A percentile compares a stretch with the other conserved stretches of the same genome.
Conservation (phyloP, 495 filamentous ascomycete species). For the Trichoderma orchidacearum region DNA sequence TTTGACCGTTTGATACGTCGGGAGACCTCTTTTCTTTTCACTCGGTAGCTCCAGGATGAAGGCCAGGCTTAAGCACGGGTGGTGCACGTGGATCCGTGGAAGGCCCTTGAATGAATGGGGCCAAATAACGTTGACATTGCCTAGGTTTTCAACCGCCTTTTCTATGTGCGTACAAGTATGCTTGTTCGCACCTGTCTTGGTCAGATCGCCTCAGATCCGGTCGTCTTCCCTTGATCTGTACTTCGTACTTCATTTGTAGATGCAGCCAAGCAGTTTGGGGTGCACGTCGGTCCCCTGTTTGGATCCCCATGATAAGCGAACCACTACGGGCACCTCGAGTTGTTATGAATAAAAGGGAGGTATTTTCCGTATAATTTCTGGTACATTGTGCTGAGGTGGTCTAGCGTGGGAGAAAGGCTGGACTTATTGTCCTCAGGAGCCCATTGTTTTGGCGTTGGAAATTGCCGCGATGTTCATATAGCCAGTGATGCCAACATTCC, state of each 20-base stretch:
- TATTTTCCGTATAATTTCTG: neutral
- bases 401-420: neutral
- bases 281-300: neutral
- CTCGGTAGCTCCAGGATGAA: too few species aligned
- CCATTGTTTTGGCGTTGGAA: neutral
- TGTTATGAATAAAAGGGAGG: too few species aligned
- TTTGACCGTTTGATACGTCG: too few species aligned
- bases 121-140: neutral
- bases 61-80: too few species aligned
- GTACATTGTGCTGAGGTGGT: neutral
- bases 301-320: too few species aligned
- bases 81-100: neutral
- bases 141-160: neutral
- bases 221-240: neutral
- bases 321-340: too few species aligned
- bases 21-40: too few species aligned
- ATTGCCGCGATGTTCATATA: neutral
- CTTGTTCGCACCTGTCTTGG: neutral
- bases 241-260: neutral
- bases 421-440: neutral
- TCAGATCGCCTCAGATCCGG: neutral
- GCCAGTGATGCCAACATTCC: too few species aligned
- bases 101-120: neutral
- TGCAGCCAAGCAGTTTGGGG: too few species aligned
- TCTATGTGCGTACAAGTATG: too few species aligned